Evolutionary conservation across 805 yeast species (phyloP), one percentile per base, ranked within the genome.

Genomic region (Metschnikowia santaceciliae): DNA sequence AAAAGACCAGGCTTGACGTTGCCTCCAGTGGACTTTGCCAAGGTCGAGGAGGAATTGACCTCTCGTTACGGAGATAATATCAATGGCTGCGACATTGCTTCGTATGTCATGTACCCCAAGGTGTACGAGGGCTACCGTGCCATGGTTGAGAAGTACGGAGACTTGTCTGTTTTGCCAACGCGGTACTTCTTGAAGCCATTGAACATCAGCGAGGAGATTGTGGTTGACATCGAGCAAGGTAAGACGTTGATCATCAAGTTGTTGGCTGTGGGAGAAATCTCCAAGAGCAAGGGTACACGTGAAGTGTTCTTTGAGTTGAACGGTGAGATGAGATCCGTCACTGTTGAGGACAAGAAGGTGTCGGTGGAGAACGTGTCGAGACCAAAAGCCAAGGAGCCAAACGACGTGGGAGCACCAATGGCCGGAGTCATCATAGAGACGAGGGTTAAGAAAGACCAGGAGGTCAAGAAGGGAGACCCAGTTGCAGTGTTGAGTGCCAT

Each of bases 401-500:
- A 84, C 65, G 97, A 94, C 61, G 85, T 94, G 56, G 98, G 98
- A 61, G 96, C 99, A 5, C 99, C 99, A 72, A 92, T 92, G 98
- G 96, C 98, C 39, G 99, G 99, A 76, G 97, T 91, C 57, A 89
- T 92, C 55, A 89, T 92, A 57, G 99, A 94, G 74, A 88, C 91
- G 49, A 88, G 96, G 66, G 90, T 90, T 56, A 88, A 90, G 76
- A 81, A 82, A 60, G 96, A 95, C 54, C 79, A 84, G 48, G 86
- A 86, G 58, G 96, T 94, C 58, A 90, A 89, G 81, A 92, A 92
- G 82, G 99, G 99, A 59, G 96, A 92, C 67, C 91, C 97, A 33
- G 70, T 92, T 57, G 95, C 96, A 54, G 96, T 92, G 23, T 79
- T 92, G 67, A 83, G 92, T 67, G 99, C 99, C 57, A 92, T 92